phyloP scores from a whole-genome alignment of 306 rosid genomes.

The Cucumis cinereus region DNA sequence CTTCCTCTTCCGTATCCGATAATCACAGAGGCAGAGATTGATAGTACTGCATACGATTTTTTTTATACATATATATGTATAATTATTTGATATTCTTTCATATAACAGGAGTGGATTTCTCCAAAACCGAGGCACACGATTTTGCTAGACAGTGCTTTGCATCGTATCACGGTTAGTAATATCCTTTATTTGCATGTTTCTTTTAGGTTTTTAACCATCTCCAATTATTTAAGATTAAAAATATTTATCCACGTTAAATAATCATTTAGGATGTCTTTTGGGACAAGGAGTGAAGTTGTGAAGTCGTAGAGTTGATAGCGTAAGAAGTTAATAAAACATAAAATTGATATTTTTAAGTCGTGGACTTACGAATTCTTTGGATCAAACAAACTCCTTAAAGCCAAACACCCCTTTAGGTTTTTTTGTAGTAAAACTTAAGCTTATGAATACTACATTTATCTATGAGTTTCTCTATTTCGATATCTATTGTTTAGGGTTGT shows the following conservation, averaged over 20 bases:
- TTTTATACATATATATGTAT: background rate
- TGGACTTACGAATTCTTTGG: too few relatives aligned
- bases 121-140: conserved; percentile 59
- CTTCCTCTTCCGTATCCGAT: background rate
- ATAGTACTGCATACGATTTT: background rate
- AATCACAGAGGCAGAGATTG: background rate
- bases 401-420: too few relatives aligned
- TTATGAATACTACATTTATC: too few relatives aligned
- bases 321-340: too few relatives aligned
- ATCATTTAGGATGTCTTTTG: too few relatives aligned
- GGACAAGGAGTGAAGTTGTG: too few relatives aligned
- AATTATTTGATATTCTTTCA: background rate
- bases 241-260: background rate
- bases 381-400: too few relatives aligned
- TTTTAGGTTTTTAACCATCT: background rate
- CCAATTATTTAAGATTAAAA: background rate
- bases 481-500: too few relatives aligned
- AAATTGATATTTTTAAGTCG: too few relatives aligned
- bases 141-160: conserved; percentile 59
- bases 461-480: background rate
- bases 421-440: too few relatives aligned
- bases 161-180: conserved; percentile 41
- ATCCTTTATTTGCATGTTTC: conserved; percentile 13
- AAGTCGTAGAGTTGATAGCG: too few relatives aligned
- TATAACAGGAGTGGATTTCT: conserved; percentile 53